Conservation (phyloP, 1,284 basidiomycete genomes). For the Pisolithus thermaeus region DNA sequence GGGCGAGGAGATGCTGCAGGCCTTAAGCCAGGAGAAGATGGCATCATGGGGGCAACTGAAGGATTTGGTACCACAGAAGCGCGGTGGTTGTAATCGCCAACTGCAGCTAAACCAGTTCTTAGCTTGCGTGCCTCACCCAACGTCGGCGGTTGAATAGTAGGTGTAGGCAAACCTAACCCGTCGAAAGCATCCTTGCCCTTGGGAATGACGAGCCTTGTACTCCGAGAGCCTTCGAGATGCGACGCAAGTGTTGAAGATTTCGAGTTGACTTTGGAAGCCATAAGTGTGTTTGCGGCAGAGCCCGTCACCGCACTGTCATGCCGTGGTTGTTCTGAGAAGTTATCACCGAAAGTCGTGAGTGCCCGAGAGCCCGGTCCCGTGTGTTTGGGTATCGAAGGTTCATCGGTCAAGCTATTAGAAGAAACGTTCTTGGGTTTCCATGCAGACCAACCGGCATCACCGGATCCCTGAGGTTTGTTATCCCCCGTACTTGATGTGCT, state of each 20-base stretch:
- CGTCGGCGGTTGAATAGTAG: constrained; percentile 51
- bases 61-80: constrained; percentile 17
- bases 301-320: constrained; percentile 30
- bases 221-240: constrained; percentile 23
- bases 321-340: constrained; percentile 56
- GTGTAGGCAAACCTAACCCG: constrained; percentile 52
- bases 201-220: constrained; percentile 23
- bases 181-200: constrained; percentile 70
- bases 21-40: constrained; percentile 19
- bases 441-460: constrained; percentile 26
- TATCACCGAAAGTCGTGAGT: constrained; percentile 36
- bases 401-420: constrained; percentile 30
- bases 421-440: constrained; percentile 24
- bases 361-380: constrained; percentile 17
- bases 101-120: constrained; percentile 55
- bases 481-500: constrained; percentile 11
- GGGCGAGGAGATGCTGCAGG: constrained; percentile 47
- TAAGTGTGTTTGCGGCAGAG: constrained; percentile 17
- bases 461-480: constrained; percentile 33
- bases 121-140: constrained; percentile 69
- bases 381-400: constrained; percentile 19
- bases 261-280: constrained; percentile 18
- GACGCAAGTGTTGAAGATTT: constrained; percentile 22
- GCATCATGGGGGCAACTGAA: constrained; percentile 19
- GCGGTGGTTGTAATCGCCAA: constrained; percentile 30